phyloP scores from a whole-genome alignment of 148 eudicot genomes.

The Limonium bicolor region DNA sequence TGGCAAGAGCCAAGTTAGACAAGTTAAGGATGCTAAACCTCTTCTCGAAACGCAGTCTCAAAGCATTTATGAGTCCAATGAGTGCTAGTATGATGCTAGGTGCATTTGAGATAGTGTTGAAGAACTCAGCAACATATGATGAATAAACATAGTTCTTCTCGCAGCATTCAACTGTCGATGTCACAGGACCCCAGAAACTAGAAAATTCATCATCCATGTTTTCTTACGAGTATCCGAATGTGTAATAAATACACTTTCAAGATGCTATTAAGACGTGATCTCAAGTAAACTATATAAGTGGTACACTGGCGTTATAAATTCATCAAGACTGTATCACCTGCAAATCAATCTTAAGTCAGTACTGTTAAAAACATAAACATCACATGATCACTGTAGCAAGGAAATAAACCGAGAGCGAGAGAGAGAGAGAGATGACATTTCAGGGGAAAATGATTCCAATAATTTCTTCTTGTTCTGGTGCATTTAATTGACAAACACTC shows the following conservation, averaged over 20 bases:
- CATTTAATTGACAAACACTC: no score
- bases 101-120: slow-evolving; percentile 60
- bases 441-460: no score
- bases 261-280: no score
- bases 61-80: slow-evolving; percentile 56
- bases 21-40: slow-evolving; percentile 72
- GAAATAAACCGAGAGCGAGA: no score
- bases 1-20: slow-evolving; percentile 66
- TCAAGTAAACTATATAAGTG: no score
- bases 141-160: slow-evolving; percentile 62
- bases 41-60: slow-evolving; percentile 70
- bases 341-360: no score
- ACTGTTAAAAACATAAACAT: no score
- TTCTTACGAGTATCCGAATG: slow-evolving; percentile 1
- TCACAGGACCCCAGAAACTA: slow-evolving; percentile 90
- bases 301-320: no score
- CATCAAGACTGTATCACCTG: no score
- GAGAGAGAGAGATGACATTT: no score
- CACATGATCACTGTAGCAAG: no score
- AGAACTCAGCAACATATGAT: slow-evolving; percentile 71
- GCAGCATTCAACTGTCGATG: slow-evolving; percentile 67
- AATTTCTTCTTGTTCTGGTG: no score
- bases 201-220: slow-evolving; percentile 54
- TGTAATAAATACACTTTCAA: neutral
- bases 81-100: slow-evolving; percentile 59